phyloP scores from a whole-genome alignment of 78 protist genomes.

The Speleostelium caveatum region DNA sequence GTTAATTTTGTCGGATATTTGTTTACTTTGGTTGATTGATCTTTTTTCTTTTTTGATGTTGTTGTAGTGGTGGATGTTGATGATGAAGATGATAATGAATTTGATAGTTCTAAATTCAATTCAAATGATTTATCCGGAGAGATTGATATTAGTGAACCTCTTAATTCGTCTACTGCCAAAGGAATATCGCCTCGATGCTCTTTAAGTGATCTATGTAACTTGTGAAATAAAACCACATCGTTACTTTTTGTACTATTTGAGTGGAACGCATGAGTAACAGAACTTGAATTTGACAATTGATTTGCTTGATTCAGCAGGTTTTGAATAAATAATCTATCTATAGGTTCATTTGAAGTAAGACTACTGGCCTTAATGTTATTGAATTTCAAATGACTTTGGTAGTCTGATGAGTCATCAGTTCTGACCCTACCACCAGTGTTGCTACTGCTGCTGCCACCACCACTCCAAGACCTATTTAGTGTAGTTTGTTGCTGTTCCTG shows the following conservation, averaged over 20 bases:
- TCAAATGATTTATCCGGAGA: constrained; percentile 18
- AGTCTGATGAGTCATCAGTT: too few species aligned
- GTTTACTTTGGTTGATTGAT: background rate
- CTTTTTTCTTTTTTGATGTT: background rate
- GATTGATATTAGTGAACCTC: background rate
- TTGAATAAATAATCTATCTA: too few species aligned
- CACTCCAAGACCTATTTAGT: too few species aligned
- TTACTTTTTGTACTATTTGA: background rate
- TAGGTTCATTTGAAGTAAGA: too few species aligned
- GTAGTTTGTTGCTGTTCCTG: too few species aligned
- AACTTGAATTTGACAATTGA: too few species aligned
- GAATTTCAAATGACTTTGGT: too few species aligned
- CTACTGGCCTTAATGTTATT: too few species aligned
- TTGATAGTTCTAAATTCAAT: background rate
- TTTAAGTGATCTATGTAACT: constrained; percentile 14
- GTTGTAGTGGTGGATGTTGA: background rate
- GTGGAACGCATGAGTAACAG: too few species aligned
- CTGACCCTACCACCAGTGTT: too few species aligned
- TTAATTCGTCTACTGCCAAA: background rate
- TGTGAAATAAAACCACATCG: constrained; percentile 20
- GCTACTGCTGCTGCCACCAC: too few species aligned
- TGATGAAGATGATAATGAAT: background rate
- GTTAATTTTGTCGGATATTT: background rate
- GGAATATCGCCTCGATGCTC: background rate
- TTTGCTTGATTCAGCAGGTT: too few species aligned